Base-by-base conservation (phyloP, 495 filamentous ascomycete genomes). In the Aspergillus egyptiacus region DNA sequence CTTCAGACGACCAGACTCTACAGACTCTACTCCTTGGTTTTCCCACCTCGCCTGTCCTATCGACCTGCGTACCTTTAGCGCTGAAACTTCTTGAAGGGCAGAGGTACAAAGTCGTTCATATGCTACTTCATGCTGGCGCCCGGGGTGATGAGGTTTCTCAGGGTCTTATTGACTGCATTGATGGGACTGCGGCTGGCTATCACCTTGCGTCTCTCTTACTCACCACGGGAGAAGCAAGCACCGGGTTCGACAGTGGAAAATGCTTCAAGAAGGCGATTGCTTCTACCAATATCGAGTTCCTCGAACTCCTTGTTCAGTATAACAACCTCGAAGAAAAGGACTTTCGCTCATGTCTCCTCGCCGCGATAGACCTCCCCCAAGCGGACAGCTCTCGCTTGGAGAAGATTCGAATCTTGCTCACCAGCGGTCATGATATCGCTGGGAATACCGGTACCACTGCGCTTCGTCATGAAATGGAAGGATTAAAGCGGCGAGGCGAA, bases 391-490 rank as follows among this genome's bases (percentile, higher is more conserved):
- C 48, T 18, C 48, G 48, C 1, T 11, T 51, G 11, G 48, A 51
- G 24, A 51, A 51, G 18, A 51, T 51, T 15, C 39, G 48, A 17
- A 33, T 51, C 4, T 13, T 51, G 2, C 48, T 51, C 17, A 30
- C n/a, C 10, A 51, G 39, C 17, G 32, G 24, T 7, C n/a, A 10
- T 2, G 39, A 51, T 8, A 28, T 51, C 11, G 25, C 48, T 13
- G 48, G 48, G 2, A 30, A 37, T 30, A 44, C 31, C 1, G 48
- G 48, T 23, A 38, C 48, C n/a, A 22, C 39, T 1, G 39, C 48
- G 3, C 48, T 51, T 10, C 39, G 39, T 11, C 39, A 51, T 31
- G 48, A 51, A 23, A 51, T 51, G 48, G 22, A 51, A n/a, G 39
- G 39, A 1, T 9, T 51, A 3, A 51, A 51, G 18, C 37, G 39